Base-by-base conservation (phyloP, 2,329 filamentous ascomycete genomes). In the Fusarium sp. region DNA sequence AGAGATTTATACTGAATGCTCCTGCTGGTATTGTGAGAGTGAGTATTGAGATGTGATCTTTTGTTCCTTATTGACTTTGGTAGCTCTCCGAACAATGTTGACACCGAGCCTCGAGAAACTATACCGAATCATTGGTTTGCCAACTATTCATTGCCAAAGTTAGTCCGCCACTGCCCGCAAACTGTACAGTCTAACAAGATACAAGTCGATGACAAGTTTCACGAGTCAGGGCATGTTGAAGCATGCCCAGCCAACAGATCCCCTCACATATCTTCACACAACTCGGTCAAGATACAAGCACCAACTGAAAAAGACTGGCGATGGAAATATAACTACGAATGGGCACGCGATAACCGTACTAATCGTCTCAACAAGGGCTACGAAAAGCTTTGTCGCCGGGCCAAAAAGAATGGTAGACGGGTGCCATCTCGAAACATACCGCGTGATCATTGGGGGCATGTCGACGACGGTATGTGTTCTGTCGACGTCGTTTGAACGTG, bases 161-260 rank as follows among this genome's bases (percentile, higher is more conserved):
- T 5, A 4, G 47, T 31, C 6, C 1, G 2, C 1, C 16, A 3
- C 9, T 11, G 9, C 16, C 1, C 3, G 6, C 1, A 18, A 20
- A 5, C 5, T 3, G 1, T 14, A 7, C 18, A 1, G 16, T 13
- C 47, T 52, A 52, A 52, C 47, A 20, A 3, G 4, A 18, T 31
- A n/a, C 18, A 27, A 52, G 47, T 52, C 10, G 25, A n/a, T 13
- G 47, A 52, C n/a, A 31, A 18, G 8, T 52, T 52, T 18, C 47
- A 52, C 18, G 18, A 52, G 10, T 52, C 47, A 13, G 47, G 47
- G 6, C 16, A 13, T 27, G 27, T 20, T 11, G 18, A 52, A 31
- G 11, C 11, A 8, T 52, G 47, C 10, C 47, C 47, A 14, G 25
- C 47, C 4, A 4, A 52, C 13, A 52, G 47, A 2, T 52, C 47